Evolutionary conservation across 306 rosid species (phyloP), one percentile per base, ranked within the genome.

Genomic region (Canavalia gladiata): DNA sequence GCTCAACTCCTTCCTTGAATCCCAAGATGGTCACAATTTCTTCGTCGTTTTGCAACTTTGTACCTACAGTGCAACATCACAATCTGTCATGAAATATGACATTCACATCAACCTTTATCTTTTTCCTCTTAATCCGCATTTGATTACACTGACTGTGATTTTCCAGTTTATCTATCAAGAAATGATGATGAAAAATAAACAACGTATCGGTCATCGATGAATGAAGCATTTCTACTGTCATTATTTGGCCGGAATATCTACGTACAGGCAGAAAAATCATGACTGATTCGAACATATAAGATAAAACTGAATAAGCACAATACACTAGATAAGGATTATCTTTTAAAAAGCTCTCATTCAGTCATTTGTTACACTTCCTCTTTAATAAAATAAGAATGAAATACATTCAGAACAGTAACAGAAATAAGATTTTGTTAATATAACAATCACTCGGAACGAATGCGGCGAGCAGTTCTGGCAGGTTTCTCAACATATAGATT

Each of bases 1-100:
- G 84, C 71, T 88, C 80, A 95, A 77, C 78, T 87, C 92, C 77
- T 89, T 90, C 84, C 99, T 89, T 4, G 86, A 82, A 86, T 95
- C 97, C 99, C 99, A 95, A 4, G 91, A 74, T 8, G 99, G 97
- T 97, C 97, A 95, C 92, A 94, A 90, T 82, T 90, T 91, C 82
- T 86, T 93, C 43, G 93, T 75, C 54, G 98, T 54, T 91, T 79
- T 42, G 85, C 92, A 2, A 93, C 97, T 77, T 85, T 87, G 6
- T 18, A 18, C 25, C 25, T 18, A 18, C 25, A 18, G 25, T 18
- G 25, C 25, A 18, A 18, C 25, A 18, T 18, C 25, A 18, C 25
- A 18, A 18, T 18, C 25, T 18, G 25, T 18, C 25, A 18, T 18
- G 25, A 18, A 18, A 18, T 18, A 18, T 18, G 25, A 18, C 25